Percentiles rank a stretch among this genome's conserved stretches.
Evolutionary conservation across 495 filamentous ascomycete genomes (phyloP).

Genomic region (Articulospora tetracladia): DNA sequence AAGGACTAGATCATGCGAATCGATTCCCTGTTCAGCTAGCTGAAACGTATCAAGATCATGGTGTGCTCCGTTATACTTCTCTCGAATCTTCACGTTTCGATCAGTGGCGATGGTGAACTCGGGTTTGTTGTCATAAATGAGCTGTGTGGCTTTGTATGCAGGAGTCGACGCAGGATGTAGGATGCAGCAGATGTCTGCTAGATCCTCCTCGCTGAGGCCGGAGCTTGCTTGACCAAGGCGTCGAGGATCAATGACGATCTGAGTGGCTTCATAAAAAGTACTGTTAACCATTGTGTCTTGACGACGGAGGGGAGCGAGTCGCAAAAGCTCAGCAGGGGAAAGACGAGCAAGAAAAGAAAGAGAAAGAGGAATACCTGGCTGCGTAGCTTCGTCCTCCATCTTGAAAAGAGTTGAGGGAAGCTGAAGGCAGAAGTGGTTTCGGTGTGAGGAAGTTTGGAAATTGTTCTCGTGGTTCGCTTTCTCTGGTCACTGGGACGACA

Average conservation of each 20-base stretch:
- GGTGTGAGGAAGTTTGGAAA: background rate
- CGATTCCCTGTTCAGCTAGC: conserved; percentile 45
- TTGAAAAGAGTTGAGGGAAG: conserved; percentile 7
- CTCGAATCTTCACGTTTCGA: conserved; percentile 24
- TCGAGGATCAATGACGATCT: conserved; percentile 75
- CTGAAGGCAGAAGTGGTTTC: background rate
- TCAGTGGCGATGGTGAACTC: conserved; percentile 51
- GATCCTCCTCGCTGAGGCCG: conserved; percentile 72
- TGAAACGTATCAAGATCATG: conserved; percentile 49
- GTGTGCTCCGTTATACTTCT: conserved; percentile 38
- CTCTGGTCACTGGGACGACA: background rate
- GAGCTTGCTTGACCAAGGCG: conserved; percentile 66
- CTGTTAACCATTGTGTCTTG: conserved; percentile 9
- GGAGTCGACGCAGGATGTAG: conserved; percentile 72
- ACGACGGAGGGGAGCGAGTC: background rate
- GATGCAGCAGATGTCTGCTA: conserved; percentile 84
- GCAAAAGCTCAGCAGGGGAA: background rate
- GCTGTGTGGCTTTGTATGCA: conserved; percentile 63
- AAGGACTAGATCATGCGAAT: conserved; percentile 63
- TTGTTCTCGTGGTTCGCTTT: conserved; percentile 3
- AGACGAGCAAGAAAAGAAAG: conserved; percentile 1
- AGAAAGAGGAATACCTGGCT: conserved; percentile 24
- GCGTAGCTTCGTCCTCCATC: conserved; percentile 36
- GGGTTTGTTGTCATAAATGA: conserved; percentile 43
- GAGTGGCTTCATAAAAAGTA: conserved; percentile 52